Evolutionary conservation across 164 flowering plant species (phyloP).

Genomic region (Magnolia kwangsiensis): DNA sequence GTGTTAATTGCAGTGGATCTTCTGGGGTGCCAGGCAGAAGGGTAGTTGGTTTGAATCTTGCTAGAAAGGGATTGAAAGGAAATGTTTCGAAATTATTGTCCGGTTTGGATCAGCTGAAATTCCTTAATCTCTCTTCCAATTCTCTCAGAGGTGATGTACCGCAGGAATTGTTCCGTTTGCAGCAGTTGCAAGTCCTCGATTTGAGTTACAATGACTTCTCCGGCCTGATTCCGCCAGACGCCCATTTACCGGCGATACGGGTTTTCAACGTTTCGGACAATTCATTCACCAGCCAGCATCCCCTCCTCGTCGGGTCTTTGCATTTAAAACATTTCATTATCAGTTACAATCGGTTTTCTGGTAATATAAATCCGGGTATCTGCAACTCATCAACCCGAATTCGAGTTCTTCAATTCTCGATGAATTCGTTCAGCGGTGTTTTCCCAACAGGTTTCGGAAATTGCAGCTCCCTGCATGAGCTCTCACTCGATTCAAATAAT

Average conservation of each 20-base stretch:
- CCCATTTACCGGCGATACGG: conserved; percentile 33
- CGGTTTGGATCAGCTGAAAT: conserved; percentile 41
- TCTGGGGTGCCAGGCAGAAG: conserved; percentile 30
- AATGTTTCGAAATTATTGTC: conserved; percentile 43
- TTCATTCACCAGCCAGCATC: conserved; percentile 38
- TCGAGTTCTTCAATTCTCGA: conserved; percentile 53
- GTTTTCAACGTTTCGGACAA: conserved; percentile 60
- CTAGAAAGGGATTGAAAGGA: conserved; percentile 47
- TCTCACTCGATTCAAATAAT: conserved; percentile 46
- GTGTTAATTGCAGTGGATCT: conserved; percentile 48
- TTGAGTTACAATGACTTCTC: conserved; percentile 54
- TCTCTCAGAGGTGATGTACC: conserved; percentile 53
- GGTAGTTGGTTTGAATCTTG: conserved; percentile 44
- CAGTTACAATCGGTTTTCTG: conserved; percentile 60
- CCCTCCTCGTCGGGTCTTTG: conserved; percentile 31
- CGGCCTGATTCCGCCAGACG: conserved; percentile 39
- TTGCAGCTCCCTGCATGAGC: conserved; percentile 50
- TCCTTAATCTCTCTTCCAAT: conserved; percentile 67
- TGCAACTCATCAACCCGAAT: conserved; percentile 41
- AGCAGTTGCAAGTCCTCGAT: conserved; percentile 59
- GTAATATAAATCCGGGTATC: conserved; percentile 30
- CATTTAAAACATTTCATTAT: conserved; percentile 43
- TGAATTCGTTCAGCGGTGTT: conserved; percentile 49
- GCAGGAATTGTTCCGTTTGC: conserved; percentile 46
- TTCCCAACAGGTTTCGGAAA: conserved; percentile 38